Percentiles rank a stretch among this genome's conserved stretches.
Conservation (phyloP, 169 alveolate genomes). For the Theileria sp. region DNA sequence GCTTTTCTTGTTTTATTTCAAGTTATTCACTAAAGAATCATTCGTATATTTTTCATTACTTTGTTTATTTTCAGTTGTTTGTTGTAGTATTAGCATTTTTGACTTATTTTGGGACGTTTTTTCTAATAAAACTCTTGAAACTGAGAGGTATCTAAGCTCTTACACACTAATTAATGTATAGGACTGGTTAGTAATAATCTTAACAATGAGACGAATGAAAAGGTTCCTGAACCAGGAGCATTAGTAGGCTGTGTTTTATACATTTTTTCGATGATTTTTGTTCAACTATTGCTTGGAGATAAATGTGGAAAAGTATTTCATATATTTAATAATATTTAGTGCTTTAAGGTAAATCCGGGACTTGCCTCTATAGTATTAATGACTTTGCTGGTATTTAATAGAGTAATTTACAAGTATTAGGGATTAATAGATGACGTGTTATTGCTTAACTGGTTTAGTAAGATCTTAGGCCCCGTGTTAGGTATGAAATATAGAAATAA, state of each 20-base stretch:
- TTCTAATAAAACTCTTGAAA: constrained; percentile 5
- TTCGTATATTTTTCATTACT: background rate
- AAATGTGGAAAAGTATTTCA: constrained; percentile 10
- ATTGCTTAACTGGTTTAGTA: constrained; percentile 18
- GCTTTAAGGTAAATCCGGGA: background rate
- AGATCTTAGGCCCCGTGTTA: constrained; percentile 27
- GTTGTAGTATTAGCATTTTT: background rate
- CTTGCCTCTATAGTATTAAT: constrained; percentile 21
- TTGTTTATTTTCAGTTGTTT: background rate
- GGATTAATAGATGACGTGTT: constrained; percentile 62
- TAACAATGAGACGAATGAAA: constrained; percentile 15
- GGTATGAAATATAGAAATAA: constrained; percentile 19
- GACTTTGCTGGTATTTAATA: constrained; percentile 41
- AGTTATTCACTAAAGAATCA: constrained; percentile 2
- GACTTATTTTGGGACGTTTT: constrained; percentile 6
- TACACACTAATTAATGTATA: background rate
- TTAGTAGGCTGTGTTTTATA: constrained; percentile 51
- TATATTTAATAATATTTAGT: background rate
- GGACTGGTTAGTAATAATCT: constrained; percentile 33
- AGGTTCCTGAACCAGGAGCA: constrained; percentile 67
- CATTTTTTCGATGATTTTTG: constrained; percentile 12
- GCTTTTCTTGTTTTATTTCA: constrained; percentile 10
- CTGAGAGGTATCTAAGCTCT: background rate
- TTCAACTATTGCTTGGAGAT: background rate
- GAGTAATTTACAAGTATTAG: background rate